These are phyloP conservation scores for Candida bentonensis DNA, from an alignment of 805 yeast genomes.

Conservation along the genomic window DNA sequence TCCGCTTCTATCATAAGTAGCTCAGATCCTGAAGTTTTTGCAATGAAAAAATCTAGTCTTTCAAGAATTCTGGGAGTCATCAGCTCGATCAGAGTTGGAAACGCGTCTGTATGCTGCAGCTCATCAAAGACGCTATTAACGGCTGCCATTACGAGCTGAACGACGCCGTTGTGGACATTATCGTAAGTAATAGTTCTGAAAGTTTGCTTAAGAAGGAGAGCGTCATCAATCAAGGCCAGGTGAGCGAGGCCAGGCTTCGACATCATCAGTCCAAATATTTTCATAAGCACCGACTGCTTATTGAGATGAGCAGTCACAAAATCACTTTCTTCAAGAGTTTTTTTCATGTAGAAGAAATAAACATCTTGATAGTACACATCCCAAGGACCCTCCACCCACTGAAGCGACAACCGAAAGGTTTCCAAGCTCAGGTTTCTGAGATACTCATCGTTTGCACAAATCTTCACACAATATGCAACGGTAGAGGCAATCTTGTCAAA, in stretches of 20 bases:
- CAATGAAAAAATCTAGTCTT: slow-evolving; percentile 11
- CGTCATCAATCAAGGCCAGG: slow-evolving; percentile 43
- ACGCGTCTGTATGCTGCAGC: background rate
- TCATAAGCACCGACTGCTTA: slow-evolving; percentile 67
- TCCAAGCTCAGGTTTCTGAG: background rate
- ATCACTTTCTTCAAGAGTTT: slow-evolving; percentile 37
- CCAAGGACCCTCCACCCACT: slow-evolving; percentile 31
- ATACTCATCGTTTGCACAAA: background rate
- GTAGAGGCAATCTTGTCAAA: background rate
- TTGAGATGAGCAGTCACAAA: slow-evolving; percentile 72
- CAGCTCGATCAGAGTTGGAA: slow-evolving; percentile 32
- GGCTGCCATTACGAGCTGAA: slow-evolving; percentile 44
- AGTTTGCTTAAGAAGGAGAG: slow-evolving; percentile 39
- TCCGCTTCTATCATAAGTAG: slow-evolving; percentile 12
- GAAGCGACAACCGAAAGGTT: background rate
- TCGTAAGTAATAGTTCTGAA: slow-evolving; percentile 37
- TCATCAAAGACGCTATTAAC: slow-evolving; percentile 11
- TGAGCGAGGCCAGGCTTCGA: slow-evolving; percentile 30
- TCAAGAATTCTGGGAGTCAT: slow-evolving; percentile 21
- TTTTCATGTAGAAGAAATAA: slow-evolving; percentile 39
- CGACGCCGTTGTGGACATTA: slow-evolving; percentile 55
- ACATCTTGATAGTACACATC: slow-evolving; percentile 31
- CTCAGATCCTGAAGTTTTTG: slow-evolving; percentile 4
- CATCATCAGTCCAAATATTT: slow-evolving; percentile 48
- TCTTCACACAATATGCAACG: background rate